Conservation (phyloP, 2,329 filamentous ascomycete genomes). For the Epichloe baconii region DNA sequence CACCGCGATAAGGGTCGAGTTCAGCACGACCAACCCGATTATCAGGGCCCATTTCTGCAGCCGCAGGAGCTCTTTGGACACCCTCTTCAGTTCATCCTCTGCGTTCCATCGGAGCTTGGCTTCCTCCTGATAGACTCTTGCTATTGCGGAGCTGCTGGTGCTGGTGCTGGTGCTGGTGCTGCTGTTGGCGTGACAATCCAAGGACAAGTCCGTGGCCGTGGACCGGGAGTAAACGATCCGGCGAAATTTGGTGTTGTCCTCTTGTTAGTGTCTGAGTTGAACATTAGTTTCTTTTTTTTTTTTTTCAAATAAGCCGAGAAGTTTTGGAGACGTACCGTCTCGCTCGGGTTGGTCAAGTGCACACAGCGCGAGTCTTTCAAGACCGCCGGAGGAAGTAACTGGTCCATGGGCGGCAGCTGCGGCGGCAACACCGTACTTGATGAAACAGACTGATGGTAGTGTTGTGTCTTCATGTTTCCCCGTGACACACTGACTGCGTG, state of each 20-base stretch:
- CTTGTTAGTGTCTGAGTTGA: constrained; percentile 19
- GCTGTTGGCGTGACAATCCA: constrained; percentile 16
- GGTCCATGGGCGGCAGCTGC: background rate
- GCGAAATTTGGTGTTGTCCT: constrained; percentile 2
- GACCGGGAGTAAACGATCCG: constrained; percentile 19
- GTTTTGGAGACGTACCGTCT: constrained; percentile 14
- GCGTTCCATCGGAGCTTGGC: constrained; percentile 27
- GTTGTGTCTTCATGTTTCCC: background rate
- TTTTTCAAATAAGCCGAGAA: too few relatives aligned
- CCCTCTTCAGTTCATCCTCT: constrained; percentile 24
- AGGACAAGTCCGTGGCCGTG: background rate
- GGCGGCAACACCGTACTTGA: background rate
- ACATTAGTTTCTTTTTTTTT: background rate
- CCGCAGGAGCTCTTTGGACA: constrained; percentile 23
- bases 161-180: constrained; percentile 19
- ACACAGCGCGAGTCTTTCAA: constrained; percentile 7
- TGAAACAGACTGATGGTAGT: background rate
- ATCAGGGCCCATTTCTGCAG: constrained; percentile 28
- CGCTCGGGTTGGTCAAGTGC: constrained; percentile 12
- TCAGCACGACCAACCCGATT: constrained; percentile 20
- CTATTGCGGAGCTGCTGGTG: constrained; percentile 23
- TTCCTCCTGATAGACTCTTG: constrained; percentile 24
- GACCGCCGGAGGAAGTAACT: constrained; percentile 6
- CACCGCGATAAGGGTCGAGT: constrained; percentile 23
- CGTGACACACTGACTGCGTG: background rate